These are phyloP conservation scores for Moesziomyces parantarcticus DNA, from an alignment of 1,284 basidiomycete genomes.

Conservation along the genomic window DNA sequence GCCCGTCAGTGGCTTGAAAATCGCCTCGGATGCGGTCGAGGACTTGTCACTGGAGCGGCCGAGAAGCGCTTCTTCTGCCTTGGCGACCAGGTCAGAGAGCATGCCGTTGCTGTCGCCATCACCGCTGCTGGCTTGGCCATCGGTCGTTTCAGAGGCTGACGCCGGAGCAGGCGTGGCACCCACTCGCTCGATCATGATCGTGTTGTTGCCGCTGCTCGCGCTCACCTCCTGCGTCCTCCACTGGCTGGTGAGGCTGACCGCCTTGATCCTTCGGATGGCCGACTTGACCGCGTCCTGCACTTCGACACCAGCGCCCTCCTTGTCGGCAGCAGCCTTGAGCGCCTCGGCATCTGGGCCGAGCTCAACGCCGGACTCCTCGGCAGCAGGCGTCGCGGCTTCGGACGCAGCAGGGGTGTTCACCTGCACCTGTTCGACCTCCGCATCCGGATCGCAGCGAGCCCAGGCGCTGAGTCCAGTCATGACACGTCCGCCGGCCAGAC, in stretches of 20 bases:
- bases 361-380: slow-evolving; percentile 26
- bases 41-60: slow-evolving; percentile 1
- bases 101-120: slow-evolving; percentile 18
- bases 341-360: slow-evolving; percentile 26
- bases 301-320: slow-evolving; percentile 4
- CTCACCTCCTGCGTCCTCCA: slow-evolving; percentile 54
- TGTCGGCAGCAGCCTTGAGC: slow-evolving; percentile 12
- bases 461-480: slow-evolving; percentile 69
- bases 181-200: slow-evolving; percentile 46
- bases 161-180: slow-evolving; percentile 14
- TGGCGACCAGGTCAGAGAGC: slow-evolving; percentile 33
- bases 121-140: not conserved
- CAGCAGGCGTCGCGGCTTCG: slow-evolving; percentile 1
- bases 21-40: not conserved
- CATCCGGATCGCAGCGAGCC: slow-evolving; percentile 56
- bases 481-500: slow-evolving; percentile 69
- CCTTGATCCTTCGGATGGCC: slow-evolving; percentile 43
- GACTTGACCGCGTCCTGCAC: slow-evolving; percentile 36
- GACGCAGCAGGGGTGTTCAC: not conserved
- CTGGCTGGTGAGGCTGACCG: slow-evolving; percentile 33
- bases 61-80: slow-evolving; percentile 37
- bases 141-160: not conserved
- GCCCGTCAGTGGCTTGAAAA: slow-evolving; percentile 6
- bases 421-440: slow-evolving; percentile 27
- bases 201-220: slow-evolving; percentile 46